phyloP scores from a whole-genome alignment of 139 green algal species.

The Spirogloea muscicola region DNA sequence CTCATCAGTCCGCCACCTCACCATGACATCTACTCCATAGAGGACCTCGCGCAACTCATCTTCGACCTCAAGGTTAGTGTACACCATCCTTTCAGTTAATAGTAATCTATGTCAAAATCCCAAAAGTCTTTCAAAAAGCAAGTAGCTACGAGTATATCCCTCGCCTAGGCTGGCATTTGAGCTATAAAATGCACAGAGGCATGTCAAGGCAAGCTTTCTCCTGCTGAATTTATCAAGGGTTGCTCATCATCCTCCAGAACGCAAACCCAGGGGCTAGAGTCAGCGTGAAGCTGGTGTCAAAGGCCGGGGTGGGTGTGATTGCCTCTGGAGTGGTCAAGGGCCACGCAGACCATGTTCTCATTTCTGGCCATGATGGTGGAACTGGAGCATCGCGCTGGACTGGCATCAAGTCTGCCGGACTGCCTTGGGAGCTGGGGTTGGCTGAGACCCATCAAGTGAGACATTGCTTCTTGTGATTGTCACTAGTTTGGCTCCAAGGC shows the following conservation, averaged over 20 bases:
- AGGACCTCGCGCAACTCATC: constrained; percentile 56
- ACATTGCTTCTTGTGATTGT: no score
- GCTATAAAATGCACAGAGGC: no score
- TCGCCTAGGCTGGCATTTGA: no score
- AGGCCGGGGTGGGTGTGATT: constrained; percentile 86
- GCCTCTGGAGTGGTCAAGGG: constrained; percentile 84
- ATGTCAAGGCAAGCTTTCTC: no score
- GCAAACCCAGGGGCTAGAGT: constrained; percentile 64
- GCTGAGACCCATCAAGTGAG: constrained; percentile 90
- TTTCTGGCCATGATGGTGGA: constrained; percentile 85
- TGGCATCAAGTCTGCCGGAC: constrained; percentile 65
- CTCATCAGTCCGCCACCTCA: constrained; percentile 61
- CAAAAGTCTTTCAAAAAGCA: no score
- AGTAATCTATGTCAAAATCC: no score
- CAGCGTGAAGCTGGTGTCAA: constrained; percentile 87
- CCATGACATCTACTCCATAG: constrained; percentile 58
- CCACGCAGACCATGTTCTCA: constrained; percentile 73
- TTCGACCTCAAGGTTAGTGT: constrained; percentile 63
- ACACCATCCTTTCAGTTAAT: no score
- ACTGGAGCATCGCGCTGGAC: constrained; percentile 78
- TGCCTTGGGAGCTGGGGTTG: constrained; percentile 92
- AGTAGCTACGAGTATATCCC: no score
- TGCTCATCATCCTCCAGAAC: constrained; percentile 3
- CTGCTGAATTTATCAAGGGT: no score
- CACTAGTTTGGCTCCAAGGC: no score